Conservation (phyloP, 371 early-diverging fungal species). For the Mucor velutinosus region DNA sequence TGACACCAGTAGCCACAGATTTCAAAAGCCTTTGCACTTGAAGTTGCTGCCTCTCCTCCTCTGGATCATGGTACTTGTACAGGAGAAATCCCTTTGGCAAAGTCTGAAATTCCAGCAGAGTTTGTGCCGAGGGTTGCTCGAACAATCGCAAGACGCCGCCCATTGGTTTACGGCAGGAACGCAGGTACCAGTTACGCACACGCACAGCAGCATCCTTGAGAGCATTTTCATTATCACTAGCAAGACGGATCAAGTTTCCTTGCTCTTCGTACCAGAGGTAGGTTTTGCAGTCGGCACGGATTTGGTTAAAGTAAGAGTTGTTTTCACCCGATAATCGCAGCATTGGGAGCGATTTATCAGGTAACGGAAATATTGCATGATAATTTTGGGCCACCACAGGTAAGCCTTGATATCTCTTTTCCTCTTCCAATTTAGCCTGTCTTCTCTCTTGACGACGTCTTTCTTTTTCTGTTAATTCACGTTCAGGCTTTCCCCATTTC, state of each 20-base stretch:
- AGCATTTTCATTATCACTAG: conserved; percentile 21
- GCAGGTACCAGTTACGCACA: conserved; percentile 47
- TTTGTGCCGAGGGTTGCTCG: conserved; percentile 30
- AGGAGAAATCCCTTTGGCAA: conserved; percentile 30
- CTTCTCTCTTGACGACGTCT: conserved; percentile 28
- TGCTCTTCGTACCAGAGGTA: conserved; percentile 33
- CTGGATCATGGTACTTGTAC: conserved; percentile 11
- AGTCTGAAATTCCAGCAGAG: conserved; percentile 14
- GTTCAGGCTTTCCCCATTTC: conserved; percentile 48
- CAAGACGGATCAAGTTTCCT: conserved; percentile 12
- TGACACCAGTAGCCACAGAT: conserved; percentile 22
- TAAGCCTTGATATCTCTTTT: conserved; percentile 31
- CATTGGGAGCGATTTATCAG: conserved; percentile 24
- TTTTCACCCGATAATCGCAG: conserved; percentile 32
- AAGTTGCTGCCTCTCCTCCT: conserved; percentile 12
- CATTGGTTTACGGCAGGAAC: conserved; percentile 21
- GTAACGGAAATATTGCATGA: conserved; percentile 29
- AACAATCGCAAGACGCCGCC: conserved; percentile 18
- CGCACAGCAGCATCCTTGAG: conserved; percentile 30
- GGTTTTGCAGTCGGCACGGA: conserved; percentile 42
- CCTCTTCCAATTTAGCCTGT: conserved; percentile 25
- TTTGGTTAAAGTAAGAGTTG: conserved; percentile 34
- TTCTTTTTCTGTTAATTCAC: conserved; percentile 43
- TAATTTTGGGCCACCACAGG: conserved; percentile 31
- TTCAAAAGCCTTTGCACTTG: conserved; percentile 30